Conservation (phyloP, 2,329 filamentous ascomycete genomes). For the Falciphora oryzae region DNA sequence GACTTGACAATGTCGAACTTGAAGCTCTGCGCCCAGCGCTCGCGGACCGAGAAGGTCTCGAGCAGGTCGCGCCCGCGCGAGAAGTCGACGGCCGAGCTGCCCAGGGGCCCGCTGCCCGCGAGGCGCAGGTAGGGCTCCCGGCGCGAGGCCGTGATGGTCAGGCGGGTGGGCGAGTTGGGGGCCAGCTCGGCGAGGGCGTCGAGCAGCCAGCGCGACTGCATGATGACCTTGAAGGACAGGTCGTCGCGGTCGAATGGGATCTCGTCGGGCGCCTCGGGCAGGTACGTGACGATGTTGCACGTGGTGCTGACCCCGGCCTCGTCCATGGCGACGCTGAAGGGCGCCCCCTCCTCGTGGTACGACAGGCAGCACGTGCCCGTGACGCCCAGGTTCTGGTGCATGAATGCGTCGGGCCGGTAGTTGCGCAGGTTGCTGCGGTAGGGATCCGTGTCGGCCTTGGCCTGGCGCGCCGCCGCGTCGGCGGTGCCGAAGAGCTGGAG, state of each 20-base stretch:
- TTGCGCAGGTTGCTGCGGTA: constrained; percentile 58
- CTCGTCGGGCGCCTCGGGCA: constrained; percentile 65
- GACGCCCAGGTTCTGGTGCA: constrained; percentile 74
- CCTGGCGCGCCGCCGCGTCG: constrained; percentile 53
- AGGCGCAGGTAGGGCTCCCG: constrained; percentile 68
- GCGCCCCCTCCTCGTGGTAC: constrained; percentile 68
- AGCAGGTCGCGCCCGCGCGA: constrained; percentile 59
- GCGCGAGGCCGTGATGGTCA: constrained; percentile 62
- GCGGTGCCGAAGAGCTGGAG: constrained; percentile 93
- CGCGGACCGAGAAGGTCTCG: constrained; percentile 64
- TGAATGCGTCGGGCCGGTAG: constrained; percentile 69
- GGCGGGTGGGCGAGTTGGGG: constrained; percentile 63
- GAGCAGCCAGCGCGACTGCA: constrained; percentile 69
- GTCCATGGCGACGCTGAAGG: constrained; percentile 78
- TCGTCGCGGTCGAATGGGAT: constrained; percentile 83
- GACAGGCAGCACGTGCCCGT: constrained; percentile 79
- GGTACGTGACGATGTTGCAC: constrained; percentile 85
- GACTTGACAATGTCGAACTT: constrained; percentile 83
- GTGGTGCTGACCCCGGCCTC: constrained; percentile 84
- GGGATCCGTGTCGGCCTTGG: constrained; percentile 53
- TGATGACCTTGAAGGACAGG: constrained; percentile 88
- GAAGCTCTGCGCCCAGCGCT: constrained; percentile 65
- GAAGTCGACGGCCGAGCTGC: constrained; percentile 62
- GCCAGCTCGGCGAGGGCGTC: constrained; percentile 67
- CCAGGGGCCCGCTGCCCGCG: constrained; percentile 55